These are phyloP conservation scores for Sordaria brevicollis DNA, from an alignment of 495 filamentous ascomycete genomes.

Conservation along the genomic window DNA sequence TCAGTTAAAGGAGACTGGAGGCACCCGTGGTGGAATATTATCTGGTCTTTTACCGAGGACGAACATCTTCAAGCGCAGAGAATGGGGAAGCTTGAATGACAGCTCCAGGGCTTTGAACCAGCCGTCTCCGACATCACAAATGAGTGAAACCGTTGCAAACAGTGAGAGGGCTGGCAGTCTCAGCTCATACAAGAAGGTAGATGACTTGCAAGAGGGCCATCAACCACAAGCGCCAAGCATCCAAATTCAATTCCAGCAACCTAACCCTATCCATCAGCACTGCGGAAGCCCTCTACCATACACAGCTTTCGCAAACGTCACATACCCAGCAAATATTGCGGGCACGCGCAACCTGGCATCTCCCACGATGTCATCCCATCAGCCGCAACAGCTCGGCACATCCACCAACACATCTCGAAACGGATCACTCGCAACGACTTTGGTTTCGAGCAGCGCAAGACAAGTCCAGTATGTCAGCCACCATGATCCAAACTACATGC, in stretches of 20 bases:
- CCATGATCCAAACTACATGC: background rate
- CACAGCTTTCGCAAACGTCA: background rate
- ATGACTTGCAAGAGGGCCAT: background rate
- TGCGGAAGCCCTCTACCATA: background rate
- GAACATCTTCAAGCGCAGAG: slow-evolving; percentile 8
- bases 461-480: background rate
- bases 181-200: background rate
- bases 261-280: background rate
- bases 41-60: background rate
- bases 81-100: slow-evolving; percentile 15
- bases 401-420: background rate
- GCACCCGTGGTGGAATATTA: background rate
- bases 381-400: background rate
- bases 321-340: background rate
- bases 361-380: background rate
- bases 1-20: slow-evolving; percentile 10
- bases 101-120: background rate
- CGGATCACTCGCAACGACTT: background rate
- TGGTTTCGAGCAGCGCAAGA: background rate
- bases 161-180: background rate
- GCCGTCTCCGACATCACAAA: background rate
- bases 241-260: background rate
- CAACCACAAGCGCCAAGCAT: background rate
- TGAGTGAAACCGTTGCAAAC: background rate
- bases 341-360: background rate